These are phyloP conservation scores for Marasmius tenuissimus DNA, from an alignment of 1,284 basidiomycete genomes.

Conservation along the genomic window DNA sequence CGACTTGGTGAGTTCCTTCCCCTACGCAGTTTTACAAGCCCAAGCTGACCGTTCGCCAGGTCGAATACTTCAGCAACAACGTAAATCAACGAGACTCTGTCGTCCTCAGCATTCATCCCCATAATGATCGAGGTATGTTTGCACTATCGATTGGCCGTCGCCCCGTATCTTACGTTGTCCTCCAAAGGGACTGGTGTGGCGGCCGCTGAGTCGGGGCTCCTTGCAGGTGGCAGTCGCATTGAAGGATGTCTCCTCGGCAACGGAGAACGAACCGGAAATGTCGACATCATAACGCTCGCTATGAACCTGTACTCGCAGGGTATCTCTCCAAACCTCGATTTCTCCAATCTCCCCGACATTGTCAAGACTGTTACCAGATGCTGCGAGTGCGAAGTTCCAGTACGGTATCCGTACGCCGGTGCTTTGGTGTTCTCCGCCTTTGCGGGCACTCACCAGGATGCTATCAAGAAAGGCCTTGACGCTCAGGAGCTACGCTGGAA, in stretches of 20 bases:
- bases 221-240: slow-evolving; percentile 86
- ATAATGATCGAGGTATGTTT: slow-evolving; percentile 78
- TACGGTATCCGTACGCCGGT: slow-evolving; percentile 87
- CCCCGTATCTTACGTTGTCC: background rate
- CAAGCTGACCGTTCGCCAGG: slow-evolving; percentile 40
- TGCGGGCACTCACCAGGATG: slow-evolving; percentile 90
- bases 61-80: slow-evolving; percentile 82
- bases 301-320: slow-evolving; percentile 91
- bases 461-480: slow-evolving; percentile 93
- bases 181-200: slow-evolving; percentile 76
- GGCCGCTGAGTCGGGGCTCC: slow-evolving; percentile 81
- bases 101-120: slow-evolving; percentile 83
- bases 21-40: slow-evolving; percentile 1
- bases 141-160: background rate
- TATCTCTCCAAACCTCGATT: slow-evolving; percentile 78
- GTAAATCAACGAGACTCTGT: slow-evolving; percentile 80
- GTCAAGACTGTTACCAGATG: slow-evolving; percentile 85
- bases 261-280: slow-evolving; percentile 91
- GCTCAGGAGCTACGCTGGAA: slow-evolving; percentile 58
- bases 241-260: slow-evolving; percentile 92
- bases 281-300: slow-evolving; percentile 88
- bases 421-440: slow-evolving; percentile 93
- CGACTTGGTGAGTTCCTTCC: slow-evolving; percentile 58
- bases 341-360: slow-evolving; percentile 78
- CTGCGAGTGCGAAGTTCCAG: slow-evolving; percentile 86